Percentiles rank a stretch among this genome's conserved stretches.
Conservation (phyloP, 1,284 basidiomycete species). For the Vanrija sp. region DNA sequence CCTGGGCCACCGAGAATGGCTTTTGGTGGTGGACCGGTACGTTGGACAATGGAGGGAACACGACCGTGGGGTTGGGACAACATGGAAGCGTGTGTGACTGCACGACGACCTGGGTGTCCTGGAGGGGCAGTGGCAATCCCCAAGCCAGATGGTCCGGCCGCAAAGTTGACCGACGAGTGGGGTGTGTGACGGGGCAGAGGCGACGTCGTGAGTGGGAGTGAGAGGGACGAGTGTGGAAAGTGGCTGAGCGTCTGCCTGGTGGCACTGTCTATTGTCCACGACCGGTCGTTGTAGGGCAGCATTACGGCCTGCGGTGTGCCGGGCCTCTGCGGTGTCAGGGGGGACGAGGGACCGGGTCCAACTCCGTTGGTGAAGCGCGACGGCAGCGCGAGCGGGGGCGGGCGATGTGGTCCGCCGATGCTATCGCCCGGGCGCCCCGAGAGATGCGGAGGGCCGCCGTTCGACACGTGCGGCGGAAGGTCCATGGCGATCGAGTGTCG, state of each 20-base stretch:
- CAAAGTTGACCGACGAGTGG: neutral
- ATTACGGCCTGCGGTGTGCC: too few species aligned
- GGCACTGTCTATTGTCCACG: slow-evolving; percentile 13
- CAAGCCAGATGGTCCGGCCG: neutral
- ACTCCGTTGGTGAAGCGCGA: too few species aligned
- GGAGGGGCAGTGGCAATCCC: neutral
- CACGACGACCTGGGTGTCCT: neutral
- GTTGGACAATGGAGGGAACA: slow-evolving; percentile 1
- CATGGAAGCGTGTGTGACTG: neutral
- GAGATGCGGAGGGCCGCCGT: neutral
- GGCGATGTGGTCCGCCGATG: too few species aligned
- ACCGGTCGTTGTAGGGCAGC: neutral
- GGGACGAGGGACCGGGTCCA: too few species aligned
- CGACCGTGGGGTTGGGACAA: slow-evolving; percentile 4
- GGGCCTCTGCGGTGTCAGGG: too few species aligned
- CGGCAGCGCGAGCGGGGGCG: too few species aligned
- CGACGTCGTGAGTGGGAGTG: slow-evolving; percentile 8
- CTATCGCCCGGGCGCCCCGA: too few species aligned
- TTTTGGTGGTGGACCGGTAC: slow-evolving; percentile 34
- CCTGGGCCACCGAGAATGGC: slow-evolving; percentile 39
- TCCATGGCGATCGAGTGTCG: neutral
- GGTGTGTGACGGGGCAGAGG: slow-evolving; percentile 1
- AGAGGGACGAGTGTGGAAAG: slow-evolving; percentile 13
- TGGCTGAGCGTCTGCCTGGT: slow-evolving; percentile 13
- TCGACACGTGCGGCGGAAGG: neutral